Base-by-base conservation (phyloP, 2,329 filamentous ascomycete genomes). In the Penicillium expansum region DNA sequence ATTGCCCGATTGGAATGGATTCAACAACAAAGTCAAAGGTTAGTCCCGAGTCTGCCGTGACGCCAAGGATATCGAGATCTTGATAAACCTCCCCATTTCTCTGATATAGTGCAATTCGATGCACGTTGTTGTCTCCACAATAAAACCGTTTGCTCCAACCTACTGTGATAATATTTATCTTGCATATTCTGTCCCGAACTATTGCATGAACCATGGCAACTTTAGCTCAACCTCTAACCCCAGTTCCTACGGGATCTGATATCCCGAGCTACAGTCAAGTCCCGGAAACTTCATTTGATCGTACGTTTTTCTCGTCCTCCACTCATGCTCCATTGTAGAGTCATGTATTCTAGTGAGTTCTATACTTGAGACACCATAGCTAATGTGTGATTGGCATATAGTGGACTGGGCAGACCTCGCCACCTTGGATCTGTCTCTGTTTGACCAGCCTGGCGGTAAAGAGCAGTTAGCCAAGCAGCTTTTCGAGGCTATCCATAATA, bases 391-490 rank as follows among this genome's bases (percentile, higher is more conserved):
- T 9, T 43, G 43, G 37, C 3, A 48, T 57, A 2, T 37, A 67
- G 64, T 67, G 55, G 57, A 67, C 20, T 85, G 81, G 80, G 78
- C 82, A 1, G 81, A 84, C 59, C 76, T 85, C 3, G 77, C 80
- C 8, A 84, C 81, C 1, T 75, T 85, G 22, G 82, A 85, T 62
- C 75, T 85, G 2, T 78, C 79, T 35, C 74, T 78, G 41, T 84
- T 82, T 66, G 76, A 80, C 30, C 68, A 76, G 27, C 80, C 81
- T 0, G 80, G 77, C 0, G 82, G 82, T 9, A 84, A 83, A 61
- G 71, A 82, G 56, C 71, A 71, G 39, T 66, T 85, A 1, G 80
- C 81, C 2, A 73, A 76, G 30, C 80, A 84, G 60, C 76, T 85
- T 0, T 76, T 78, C 32, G 77, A 83, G 24, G 82, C 82, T 2